Conservation (phyloP, 352 stramenopile genomes). For the Globisporangium acanthophoron region DNA sequence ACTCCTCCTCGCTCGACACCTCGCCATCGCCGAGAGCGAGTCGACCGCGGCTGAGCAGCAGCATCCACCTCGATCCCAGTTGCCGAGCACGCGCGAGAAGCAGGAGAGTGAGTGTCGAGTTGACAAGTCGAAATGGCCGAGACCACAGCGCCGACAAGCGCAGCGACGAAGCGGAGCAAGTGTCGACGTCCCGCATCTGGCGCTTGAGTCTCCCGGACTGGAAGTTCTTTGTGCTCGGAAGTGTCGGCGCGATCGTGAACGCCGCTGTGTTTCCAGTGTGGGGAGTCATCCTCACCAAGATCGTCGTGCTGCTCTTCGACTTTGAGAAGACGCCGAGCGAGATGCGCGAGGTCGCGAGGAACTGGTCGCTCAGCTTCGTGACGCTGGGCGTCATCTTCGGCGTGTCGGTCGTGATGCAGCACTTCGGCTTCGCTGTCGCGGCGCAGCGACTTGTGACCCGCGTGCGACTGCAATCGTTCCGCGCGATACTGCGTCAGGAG, state of each 20-base stretch:
- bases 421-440: constrained; percentile 50
- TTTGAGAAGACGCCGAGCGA: constrained; percentile 28
- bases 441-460: constrained; percentile 41
- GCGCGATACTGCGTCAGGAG: constrained; percentile 64
- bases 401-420: constrained; percentile 31
- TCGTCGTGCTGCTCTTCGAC: constrained; percentile 47
- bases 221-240: constrained; percentile 38
- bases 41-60: background rate
- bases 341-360: constrained; percentile 28
- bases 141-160: background rate
- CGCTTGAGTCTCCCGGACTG: constrained; percentile 34
- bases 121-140: background rate
- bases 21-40: too few species aligned
- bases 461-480: constrained; percentile 35
- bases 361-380: constrained; percentile 30
- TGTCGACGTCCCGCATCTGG: constrained; percentile 37
- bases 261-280: constrained; percentile 38
- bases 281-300: constrained; percentile 45
- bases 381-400: constrained; percentile 31
- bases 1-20: background rate
- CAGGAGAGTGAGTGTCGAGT: background rate
- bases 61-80: background rate
- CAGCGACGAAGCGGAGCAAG: background rate
- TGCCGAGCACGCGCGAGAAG: background rate
- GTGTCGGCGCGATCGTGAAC: constrained; percentile 31